phyloP scores from a whole-genome alignment of 495 filamentous ascomycete species.

The Neurospora sp. region DNA sequence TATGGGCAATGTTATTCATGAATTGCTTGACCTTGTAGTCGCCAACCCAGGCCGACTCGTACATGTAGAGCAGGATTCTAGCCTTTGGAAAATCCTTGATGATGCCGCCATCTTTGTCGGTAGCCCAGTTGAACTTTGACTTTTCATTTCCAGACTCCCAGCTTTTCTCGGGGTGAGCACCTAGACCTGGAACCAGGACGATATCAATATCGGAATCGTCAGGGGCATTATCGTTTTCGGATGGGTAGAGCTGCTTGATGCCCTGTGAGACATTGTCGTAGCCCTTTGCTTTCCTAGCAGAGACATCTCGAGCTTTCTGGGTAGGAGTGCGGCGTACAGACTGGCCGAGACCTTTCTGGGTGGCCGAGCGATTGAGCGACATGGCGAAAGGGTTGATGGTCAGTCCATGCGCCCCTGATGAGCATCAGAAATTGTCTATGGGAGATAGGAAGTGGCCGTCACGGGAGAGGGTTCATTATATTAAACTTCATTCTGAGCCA shows the following conservation, averaged over 20 bases:
- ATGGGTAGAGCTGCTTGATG: neutral
- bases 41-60: neutral
- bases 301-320: neutral
- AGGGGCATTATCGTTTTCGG: neutral
- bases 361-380: neutral
- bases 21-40: constrained; percentile 1
- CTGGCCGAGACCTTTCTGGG: neutral
- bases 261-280: neutral
- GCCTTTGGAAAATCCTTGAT: neutral
- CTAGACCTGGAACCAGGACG: neutral
- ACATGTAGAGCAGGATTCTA: neutral
- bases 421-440: neutral
- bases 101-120: neutral
- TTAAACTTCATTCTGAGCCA: neutral
- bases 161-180: neutral
- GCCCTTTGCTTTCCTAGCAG: neutral
- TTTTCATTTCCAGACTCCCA: neutral
- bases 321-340: neutral
- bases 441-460: neutral
- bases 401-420: neutral
- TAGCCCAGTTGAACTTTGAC: neutral
- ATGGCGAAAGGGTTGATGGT: neutral
- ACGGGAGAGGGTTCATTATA: neutral
- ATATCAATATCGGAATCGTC: neutral
- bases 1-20: constrained; percentile 5